phyloP scores from a whole-genome alignment of 2,329 filamentous ascomycete species.

The Diaporthe sp. region DNA sequence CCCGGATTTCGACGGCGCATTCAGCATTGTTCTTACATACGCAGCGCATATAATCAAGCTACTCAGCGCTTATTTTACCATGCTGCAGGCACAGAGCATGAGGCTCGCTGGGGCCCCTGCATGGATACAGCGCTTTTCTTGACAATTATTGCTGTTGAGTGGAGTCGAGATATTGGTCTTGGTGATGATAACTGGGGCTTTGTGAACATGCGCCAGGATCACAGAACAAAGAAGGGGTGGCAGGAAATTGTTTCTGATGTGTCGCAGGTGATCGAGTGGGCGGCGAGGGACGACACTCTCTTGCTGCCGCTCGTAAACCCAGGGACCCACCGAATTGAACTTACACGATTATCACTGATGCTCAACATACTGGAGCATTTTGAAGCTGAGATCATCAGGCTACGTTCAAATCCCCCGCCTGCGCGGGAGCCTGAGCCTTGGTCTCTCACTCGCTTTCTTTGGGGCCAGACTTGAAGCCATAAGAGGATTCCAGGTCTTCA shows the following conservation, averaged over 20 bases:
- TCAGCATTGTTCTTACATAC: too few relatives aligned
- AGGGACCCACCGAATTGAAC: accelerated
- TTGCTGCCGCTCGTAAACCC: background rate
- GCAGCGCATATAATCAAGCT: background rate
- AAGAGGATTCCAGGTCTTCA: too few relatives aligned
- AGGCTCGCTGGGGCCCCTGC: background rate
- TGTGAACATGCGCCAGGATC: too few relatives aligned
- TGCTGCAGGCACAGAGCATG: background rate
- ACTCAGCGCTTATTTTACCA: background rate
- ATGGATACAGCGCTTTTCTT: background rate
- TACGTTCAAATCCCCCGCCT: background rate
- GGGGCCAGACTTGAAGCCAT: background rate
- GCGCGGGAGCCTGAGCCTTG: background rate
- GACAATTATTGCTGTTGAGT: background rate
- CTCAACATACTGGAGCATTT: background rate
- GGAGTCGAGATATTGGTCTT: background rate
- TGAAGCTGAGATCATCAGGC: background rate
- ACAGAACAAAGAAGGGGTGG: background rate
- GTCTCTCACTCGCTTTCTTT: background rate
- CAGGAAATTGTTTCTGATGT: background rate
- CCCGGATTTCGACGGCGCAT: too few relatives aligned
- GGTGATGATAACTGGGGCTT: too few relatives aligned
- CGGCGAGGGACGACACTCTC: background rate
- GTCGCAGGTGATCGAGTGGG: background rate
- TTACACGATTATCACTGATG: background rate